Evolutionary conservation across 257 asterid genomes (phyloP).

Genomic region (Solanum gandarillasii): DNA sequence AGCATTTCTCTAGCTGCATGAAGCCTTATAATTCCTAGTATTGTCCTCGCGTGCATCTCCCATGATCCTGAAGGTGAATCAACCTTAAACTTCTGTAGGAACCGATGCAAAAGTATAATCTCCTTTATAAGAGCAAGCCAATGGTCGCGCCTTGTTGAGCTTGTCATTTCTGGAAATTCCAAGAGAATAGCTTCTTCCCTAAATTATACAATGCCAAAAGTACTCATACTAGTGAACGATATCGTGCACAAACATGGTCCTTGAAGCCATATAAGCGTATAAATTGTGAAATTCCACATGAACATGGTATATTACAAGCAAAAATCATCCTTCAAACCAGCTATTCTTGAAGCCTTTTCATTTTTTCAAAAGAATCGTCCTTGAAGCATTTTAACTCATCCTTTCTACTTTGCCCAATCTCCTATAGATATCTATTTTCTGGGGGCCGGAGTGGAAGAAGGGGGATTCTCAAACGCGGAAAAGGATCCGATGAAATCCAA

Average conservation of each 20-base stretch:
- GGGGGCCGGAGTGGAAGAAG: not conserved
- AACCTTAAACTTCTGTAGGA: conserved; percentile 36
- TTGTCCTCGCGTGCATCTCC: conserved; percentile 77
- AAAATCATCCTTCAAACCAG: not conserved
- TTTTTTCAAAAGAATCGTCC: not conserved
- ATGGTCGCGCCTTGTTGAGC: conserved; percentile 84
- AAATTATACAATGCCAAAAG: not conserved
- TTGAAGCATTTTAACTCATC: not conserved
- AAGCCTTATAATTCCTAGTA: conserved; percentile 72
- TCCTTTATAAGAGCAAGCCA: conserved; percentile 85
- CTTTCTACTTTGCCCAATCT: not conserved
- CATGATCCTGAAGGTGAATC: conserved; percentile 40
- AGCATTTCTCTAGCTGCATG: conserved; percentile 97
- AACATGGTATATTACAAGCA: not conserved
- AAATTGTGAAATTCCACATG: not conserved
- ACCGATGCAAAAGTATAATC: conserved; percentile 52
- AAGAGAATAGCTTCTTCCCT: conserved; percentile 62
- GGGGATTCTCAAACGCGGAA: not conserved
- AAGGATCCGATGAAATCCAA: not conserved
- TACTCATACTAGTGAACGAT: not conserved
- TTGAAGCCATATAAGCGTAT: not conserved
- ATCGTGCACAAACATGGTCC: not conserved
- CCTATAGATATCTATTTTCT: not conserved
- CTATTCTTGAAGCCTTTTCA: not conserved
- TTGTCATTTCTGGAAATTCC: conserved; percentile 90